Evolutionary conservation across 345 rosid genomes (phyloP), one percentile per base, ranked within the genome.

Genomic region (Brassica incana): DNA sequence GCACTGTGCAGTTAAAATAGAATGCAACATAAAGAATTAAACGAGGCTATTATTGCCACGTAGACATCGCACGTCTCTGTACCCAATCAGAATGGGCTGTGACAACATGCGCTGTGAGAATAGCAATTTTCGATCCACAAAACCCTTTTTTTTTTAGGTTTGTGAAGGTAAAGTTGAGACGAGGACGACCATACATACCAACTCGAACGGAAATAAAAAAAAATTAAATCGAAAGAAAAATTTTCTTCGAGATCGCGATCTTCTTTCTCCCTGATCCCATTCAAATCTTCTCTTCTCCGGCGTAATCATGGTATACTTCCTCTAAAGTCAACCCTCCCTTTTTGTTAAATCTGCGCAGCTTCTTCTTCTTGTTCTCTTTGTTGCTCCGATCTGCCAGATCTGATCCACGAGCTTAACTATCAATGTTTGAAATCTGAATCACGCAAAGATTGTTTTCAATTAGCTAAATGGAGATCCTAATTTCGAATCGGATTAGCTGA

Each of bases 51-150:
- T 65, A 64, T 0, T 0, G 16, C 65, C 80, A 77, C 76, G 80
- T 77, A 3, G 16, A 23, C 2, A 35, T 33, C 18, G 25, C 32
- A 71, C 80, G 75, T 77, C 65, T 70, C 43, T 1, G 0, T 33
- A 63, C 2, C 75, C 80, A 77, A 77, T 77, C 54, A 77, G 3
- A 70, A 8, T 0, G 9, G 40, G 81, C 73, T 23, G 71, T 77
- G 72, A 48, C 38, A 60, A 32, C 5, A 8, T 5, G 4, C 8
- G 8, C 1, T 11, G 75, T 77, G 69, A 69, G 66, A 71, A 71
- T 78, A 78, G 72, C 81, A 5, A 65, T 9, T 40, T 25, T 48
- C 50, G 69, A 15, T 5, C 56, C 69, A 27, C 18, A 20, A 20
- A 20, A 20, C 23, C 23, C 32, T 71, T 43, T 33, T 33, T 33